Base-by-base conservation (phyloP, 352 stramenopile species). In the Elongisporangium undulatum region DNA sequence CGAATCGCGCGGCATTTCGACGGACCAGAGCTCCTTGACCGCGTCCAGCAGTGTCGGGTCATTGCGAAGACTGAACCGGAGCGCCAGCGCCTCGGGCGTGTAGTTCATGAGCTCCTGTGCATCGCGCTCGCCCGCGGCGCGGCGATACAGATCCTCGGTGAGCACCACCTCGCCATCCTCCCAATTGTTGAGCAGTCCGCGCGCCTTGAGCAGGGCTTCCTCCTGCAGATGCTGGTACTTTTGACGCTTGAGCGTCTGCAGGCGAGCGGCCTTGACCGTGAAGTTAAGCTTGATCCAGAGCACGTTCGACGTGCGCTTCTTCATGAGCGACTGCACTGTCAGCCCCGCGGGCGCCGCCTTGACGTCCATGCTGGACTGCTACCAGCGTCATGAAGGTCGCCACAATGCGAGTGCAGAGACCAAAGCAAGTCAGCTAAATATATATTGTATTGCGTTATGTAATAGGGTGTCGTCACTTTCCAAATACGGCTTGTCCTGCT, bases 241-340 rank as follows among this genome's bases (percentile, higher is more conserved):
- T 38, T 89, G 74, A 17, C 72, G 54, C 70, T 91, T 89, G 55
- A 85, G 68, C 2, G 74, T 65, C 61, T 87, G 82, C 21, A 91
- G 54, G 0, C 74, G 71, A 54, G 79, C 79, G 1, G 79, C 54
- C 64, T 91, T 85, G 65, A 89, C 76, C 10, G 77, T 86, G 56
- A 89, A 86, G 55, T 89, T 89, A 66, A 89, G 79, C 51, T 89
- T 86, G 52, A 91, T 69, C 82, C 82, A 89, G 8, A 83, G 67
- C 16, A 85, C 72, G 26, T 64, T 81, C 4, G 74, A 76, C 62
- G 61, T 64, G 4, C 64, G 63, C 34, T 82, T 75, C 58, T 23
- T 52, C 9, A 15, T 41, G 29, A 41, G 29, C 29, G 29, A 15
- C 29, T 41, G 29, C 29, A 41, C 29, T 13, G 13, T 41, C 29